Evolutionary conservation across 2,329 filamentous ascomycete genomes (phyloP), one percentile per base, ranked within the genome.

Genomic region (Amphichorda felina): DNA sequence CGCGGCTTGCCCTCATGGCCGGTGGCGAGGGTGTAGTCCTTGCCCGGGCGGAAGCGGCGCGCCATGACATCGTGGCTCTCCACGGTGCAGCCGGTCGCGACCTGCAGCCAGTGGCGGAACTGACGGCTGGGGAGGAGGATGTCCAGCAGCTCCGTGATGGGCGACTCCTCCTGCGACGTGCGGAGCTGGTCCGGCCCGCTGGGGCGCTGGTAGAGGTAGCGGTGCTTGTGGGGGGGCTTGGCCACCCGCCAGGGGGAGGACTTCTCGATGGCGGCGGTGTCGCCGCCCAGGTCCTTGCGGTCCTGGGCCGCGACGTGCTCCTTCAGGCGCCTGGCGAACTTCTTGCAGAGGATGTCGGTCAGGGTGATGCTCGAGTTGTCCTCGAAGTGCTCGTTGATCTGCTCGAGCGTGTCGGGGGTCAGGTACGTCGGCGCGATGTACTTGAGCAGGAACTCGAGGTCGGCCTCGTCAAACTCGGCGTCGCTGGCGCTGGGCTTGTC

Each of bases 1-100:
- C 86, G 79, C 10, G 86, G 74, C 47, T 85, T 72, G 37, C 76
- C 76, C 25, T 75, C 80, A 51, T 94, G 86, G 16, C 82, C 79
- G 15, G 84, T 94, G 2, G 91, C 91, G 15, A 98, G 74, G 3
- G 89, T 94, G 55, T 98, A 98, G 59, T 98, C 91, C 42, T 79
- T 61, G 5, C 91, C 86, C 33, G 76, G 76, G 8, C 91, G 77
- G 67, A 98, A 98, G 24, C 88, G 76, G 16, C 91, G 77, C 0
- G 84, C 85, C n/a, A 93, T 59, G 34, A 93, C 59, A 50, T 93
- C 81, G 47, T 80, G 76, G 50, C 75, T 81, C 41, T 79, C 74
- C 11, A 96, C 61, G 2, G 67, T 69, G 42, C 84, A 78, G 24
- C 80, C 78, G 0, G 89, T 96, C 5, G 86, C 80, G 35, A 89